Evolutionary conservation across 495 filamentous ascomycete genomes (phyloP), one percentile per base, ranked within the genome.

Genomic region (Pseudevernia furfuracea): DNA sequence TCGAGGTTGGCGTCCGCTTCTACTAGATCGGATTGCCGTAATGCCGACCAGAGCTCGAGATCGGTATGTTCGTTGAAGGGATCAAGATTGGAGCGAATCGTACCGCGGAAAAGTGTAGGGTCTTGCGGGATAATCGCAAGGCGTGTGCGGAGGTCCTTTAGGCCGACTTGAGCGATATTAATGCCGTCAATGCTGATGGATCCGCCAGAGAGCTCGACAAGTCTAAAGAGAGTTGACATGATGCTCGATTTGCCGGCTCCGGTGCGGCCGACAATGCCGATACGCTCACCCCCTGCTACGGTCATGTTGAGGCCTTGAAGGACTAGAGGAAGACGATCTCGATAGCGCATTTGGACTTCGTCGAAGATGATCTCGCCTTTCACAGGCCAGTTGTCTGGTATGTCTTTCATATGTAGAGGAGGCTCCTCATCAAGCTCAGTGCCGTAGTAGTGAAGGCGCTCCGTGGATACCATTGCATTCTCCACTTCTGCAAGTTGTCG

Each of bases 81-180:
- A 70, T 97, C 93, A 9, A 98, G 82, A 71, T 98, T 98, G 62
- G 84, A 87, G 17, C 94, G 85, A 11, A 98, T 85, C 0, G 93
- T 96, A 49, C 93, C 93, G 37, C 85, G 84, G 84, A 98, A 98
- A 1, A 98, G 84, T 0, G 94, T 96, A 2, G 93, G 93, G 71
- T 97, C 93, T 74, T 98, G 93, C 1, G 93, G 93, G 71, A 98
- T 97, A 76, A 97, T 97, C 34, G 93, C 89, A 0, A 98, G 81
- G 9, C 92, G 85, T 6, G 89, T 92, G 10, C 93, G 87, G 46
- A 98, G 84, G 67, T 96, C 91, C 41, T 90, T 84, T 0, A 97
- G 83, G 5, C 93, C 92, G 37, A 98, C 78, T 0, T 80, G 92
- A 41, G 84, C 82, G 66, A 97, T 97, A 72, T 97, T 85, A 28